Conservation (phyloP, 2,329 filamentous ascomycete species). For the Fusarium nurragi region DNA sequence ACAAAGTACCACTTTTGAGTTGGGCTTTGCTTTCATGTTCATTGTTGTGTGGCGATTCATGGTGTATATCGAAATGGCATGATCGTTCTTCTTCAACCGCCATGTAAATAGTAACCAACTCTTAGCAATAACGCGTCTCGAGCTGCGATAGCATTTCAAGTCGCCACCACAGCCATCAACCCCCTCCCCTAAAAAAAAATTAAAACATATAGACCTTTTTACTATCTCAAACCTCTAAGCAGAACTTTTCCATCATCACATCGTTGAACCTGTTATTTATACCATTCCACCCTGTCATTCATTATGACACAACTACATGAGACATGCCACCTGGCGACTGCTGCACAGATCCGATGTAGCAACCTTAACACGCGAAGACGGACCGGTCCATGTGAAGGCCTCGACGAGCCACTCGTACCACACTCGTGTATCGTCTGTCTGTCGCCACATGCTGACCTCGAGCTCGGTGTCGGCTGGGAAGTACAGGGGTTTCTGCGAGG, state of each 20-base stretch:
- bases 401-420: conserved; percentile 99
- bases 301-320: conserved; percentile 66
- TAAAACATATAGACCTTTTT: background rate
- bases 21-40: too few species aligned
- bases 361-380: conserved; percentile 71
- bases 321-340: conserved; percentile 73
- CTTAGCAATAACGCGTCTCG: too few species aligned
- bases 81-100: too few species aligned
- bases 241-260: conserved; percentile 31
- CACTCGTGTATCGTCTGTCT: conserved; percentile 93
- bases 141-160: conserved; percentile 18
- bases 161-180: too few species aligned
- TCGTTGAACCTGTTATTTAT: conserved; percentile 3
- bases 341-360: conserved; percentile 73
- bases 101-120: too few species aligned
- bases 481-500: conserved; percentile 77
- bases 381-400: conserved; percentile 73
- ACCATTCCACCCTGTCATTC: background rate
- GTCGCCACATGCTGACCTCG: conserved; percentile 93
- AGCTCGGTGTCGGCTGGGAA: conserved; percentile 86
- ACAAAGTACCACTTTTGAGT: too few species aligned
- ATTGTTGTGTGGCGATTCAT: too few species aligned
- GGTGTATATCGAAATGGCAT: too few species aligned
- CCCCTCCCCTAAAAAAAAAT: too few species aligned
- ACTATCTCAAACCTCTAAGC: conserved; percentile 6